Percentiles rank a stretch among this genome's conserved stretches.
phyloP scores from a whole-genome alignment of 345 rosid species.

The Syzygium jambos region DNA sequence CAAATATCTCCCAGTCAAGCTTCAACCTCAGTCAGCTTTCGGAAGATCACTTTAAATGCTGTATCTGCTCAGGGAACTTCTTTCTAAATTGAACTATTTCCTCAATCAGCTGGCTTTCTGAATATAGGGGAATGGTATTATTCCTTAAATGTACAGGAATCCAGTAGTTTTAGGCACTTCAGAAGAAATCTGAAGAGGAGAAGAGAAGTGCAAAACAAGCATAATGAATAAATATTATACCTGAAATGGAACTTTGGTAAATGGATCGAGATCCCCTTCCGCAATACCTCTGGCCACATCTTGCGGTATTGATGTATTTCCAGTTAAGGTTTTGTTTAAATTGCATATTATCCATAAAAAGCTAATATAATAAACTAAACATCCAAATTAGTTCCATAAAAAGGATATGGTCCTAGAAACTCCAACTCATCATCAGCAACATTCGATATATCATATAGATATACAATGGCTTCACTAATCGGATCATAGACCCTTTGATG shows the following conservation, averaged over 20 bases:
- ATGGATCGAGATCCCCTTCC: constrained; percentile 81
- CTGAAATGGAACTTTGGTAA: constrained; percentile 72
- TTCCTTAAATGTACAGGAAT: not conserved
- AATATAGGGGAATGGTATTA: not conserved
- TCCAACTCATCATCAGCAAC: constrained; percentile 44
- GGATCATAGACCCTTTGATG: constrained; percentile 92
- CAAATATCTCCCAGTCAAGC: not conserved
- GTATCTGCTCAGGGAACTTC: not conserved
- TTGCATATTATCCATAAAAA: not conserved
- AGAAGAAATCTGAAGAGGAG: not conserved
- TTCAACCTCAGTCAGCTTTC: not conserved
- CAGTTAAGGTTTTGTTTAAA: constrained; percentile 31
- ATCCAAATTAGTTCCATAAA: not conserved
- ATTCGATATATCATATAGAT: constrained; percentile 41
- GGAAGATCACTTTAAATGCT: not conserved
- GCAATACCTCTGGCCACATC: constrained; percentile 83
- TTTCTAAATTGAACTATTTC: not conserved
- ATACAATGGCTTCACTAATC: constrained; percentile 36
- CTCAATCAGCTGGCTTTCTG: not conserved
- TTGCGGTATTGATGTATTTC: constrained; percentile 50
- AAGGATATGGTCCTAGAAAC: constrained; percentile 98
- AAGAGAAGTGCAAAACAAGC: not conserved
- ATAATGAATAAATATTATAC: constrained; percentile 19
- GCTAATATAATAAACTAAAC: not conserved
- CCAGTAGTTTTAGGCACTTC: not conserved